phyloP scores from a whole-genome alignment of 257 asterid species.

The Solanum commersonii region DNA sequence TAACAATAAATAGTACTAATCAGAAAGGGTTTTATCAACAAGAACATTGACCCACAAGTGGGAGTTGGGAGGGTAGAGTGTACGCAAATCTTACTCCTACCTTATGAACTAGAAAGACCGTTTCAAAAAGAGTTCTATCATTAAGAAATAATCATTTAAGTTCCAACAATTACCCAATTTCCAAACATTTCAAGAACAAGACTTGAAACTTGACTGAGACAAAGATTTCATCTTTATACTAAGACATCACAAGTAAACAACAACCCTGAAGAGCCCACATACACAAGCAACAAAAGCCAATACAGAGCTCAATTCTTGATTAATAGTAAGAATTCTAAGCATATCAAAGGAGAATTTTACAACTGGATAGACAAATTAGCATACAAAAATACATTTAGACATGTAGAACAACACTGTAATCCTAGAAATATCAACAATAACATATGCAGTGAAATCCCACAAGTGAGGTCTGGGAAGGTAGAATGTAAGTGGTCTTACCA shows the following conservation, averaged over 20 bases:
- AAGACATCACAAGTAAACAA: background rate
- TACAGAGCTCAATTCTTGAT: background rate
- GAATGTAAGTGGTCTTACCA: background rate
- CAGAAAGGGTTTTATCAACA: background rate
- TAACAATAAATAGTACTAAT: background rate
- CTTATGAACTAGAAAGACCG: background rate
- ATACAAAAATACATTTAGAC: background rate
- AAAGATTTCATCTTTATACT: background rate
- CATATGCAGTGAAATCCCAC: background rate
- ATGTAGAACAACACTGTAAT: background rate
- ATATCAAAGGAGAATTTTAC: background rate
- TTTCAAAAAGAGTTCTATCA: background rate
- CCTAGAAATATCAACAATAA: background rate
- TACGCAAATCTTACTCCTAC: background rate
- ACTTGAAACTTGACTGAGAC: background rate
- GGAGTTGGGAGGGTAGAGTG: background rate
- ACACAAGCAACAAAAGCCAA: background rate
- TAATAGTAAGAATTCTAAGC: background rate
- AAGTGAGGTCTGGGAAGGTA: background rate
- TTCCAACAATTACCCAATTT: background rate
- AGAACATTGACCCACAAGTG: background rate
- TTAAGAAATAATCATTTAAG: background rate
- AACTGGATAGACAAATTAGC: background rate
- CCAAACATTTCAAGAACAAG: background rate
- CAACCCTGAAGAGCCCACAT: background rate